Evolutionary conservation across 176 grass and related monocot species (phyloP), one percentile per base, ranked within the genome.

Genomic region (Alloteropsis semialata): DNA sequence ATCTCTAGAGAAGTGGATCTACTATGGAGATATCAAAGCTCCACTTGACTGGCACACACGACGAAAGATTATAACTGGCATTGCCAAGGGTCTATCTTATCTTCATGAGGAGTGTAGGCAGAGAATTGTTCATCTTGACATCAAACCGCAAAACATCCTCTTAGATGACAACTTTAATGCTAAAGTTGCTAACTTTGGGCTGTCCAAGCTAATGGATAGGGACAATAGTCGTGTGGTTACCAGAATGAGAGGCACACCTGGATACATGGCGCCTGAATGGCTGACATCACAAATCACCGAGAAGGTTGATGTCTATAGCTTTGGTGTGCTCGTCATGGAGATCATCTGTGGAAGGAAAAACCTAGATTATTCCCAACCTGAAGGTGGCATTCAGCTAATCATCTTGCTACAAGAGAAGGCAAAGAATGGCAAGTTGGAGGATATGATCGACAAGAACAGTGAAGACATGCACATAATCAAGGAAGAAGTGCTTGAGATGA

Each of bases 291-390:
- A 74, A 6, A 89, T 95, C 13, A 89, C 82, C 17, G 85, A 90
- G n/a, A 95, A 95, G 75, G 90, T 65, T 24, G 93, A 95, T 15
- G 41, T 92, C 34, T 95, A 92, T 22, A 95, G 93, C 25, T 95
- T 90, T 13, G 90, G 90, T 42, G 70, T 95, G 11, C 65, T 92
- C 0, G 65, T 92, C 15, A 81, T 92, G 39, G 93, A 92, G 79
- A 90, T 92, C 19, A 53, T 95, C 18, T 50, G 54, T 1, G 85
- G 88, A 36, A 88, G 85, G 86, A 90, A 65, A 46, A 90, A 90
- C 34, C 42, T 96, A 0, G 88, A 92, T 8, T 37, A 65, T 59
- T 90, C 82, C 13, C 70, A 88, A 28, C 64, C 67, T 27, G 82
- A 81, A 81, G 64, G 65, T 1, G 71, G 54, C 64, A 8, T 75